Evolutionary conservation across 768 basidiomycete genomes (phyloP), one percentile per base, ranked within the genome.

Genomic region (Rhizopogon vesiculosus): DNA sequence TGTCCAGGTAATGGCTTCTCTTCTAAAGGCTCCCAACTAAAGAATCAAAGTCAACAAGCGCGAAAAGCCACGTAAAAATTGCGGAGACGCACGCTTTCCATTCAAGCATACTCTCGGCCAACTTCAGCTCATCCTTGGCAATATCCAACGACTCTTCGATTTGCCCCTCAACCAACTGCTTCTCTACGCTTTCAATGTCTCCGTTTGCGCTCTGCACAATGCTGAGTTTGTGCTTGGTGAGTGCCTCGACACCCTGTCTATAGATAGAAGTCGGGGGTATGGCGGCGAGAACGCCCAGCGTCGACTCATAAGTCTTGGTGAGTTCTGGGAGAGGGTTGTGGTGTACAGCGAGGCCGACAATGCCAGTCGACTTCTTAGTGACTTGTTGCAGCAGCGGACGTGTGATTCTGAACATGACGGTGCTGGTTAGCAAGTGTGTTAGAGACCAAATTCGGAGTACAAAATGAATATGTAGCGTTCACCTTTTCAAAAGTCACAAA

Each of bases 61-160:
- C 13, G 48, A 33, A 38, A 42, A 38, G 56, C 53, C 39, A 56
- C 41, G 45, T 5, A 59, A 7, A 25, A 42, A 48, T 49, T 29
- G 52, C 18, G n/a, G 44, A 10, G 52, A 87, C 93, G 70, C 70
- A 98, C 95, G 90, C 83, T 75, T 95, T 96, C 93, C 93, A 98
- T 66, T 94, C 88, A n/a, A 87, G 66, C 87, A 97, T 90, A 73
- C 90, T 90, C 33, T 75, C 75, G 5, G 79, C 90, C 40, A 98
- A 76, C 54, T 74, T 76, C 54, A 92, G 75, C 71, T 98, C 95
- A 65, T 89, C 89, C 61, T 84, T 74, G 10, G 94, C 95, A 70
- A 91, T 84, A 61, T 84, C 80, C 62, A 98, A 64, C 35, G 89
- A 81, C 70, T 93, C 80, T 76, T 98, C 95, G 42, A 97, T 90